Base-by-base conservation (phyloP, 1,284 basidiomycete species). In the Sanguinoderma infundibulare region DNA sequence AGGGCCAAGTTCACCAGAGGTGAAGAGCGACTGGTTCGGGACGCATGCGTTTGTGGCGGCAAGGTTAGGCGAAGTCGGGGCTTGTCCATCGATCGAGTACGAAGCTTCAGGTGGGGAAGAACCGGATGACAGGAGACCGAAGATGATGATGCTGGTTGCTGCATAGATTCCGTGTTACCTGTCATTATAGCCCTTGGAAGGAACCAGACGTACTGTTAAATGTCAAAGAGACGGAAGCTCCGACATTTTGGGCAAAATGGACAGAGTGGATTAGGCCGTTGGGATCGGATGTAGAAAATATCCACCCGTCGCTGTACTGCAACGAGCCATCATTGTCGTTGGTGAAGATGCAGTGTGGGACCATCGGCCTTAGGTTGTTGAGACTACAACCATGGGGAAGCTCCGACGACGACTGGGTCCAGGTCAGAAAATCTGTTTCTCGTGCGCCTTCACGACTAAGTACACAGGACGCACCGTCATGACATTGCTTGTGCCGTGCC, bases 21-120 rank as follows among this genome's bases (percentile, higher is more conserved):
- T 71, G 69, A 81, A 84, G 50, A 83, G 74, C 20, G 77, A 76
- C 65, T 83, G 81, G 55, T 77, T 75, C 0, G 68, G 69, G n/a
- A 81, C 72, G 34, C 71, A 62, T 8, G 57, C 47, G 2, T 58
- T 60, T 12, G 78, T 78, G 36, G 70, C 64, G 2, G 81, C 78
- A 44, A 79, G 68, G 2, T 75, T 72, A 5, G 76, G 77, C 17
- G 66, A 60, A 44, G 78, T 69, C 2, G 79, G 72, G 5, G 55
- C 36, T 3, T 60, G 51, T 17, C 70, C 65, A 64, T 83, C 79
- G 35, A 83, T 65, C 2, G 70, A 68, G 57, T 81, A 84, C 0
- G 73, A 69, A 17, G 78, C 78, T 36, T 22, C n/a, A 2, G 55
- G 52, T 2, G 52, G 39, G 2, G 28, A 49, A 56, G 77, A 77